Conservation (phyloP, 495 filamentous ascomycete species). For the Lindgomyces ingoldianus region DNA sequence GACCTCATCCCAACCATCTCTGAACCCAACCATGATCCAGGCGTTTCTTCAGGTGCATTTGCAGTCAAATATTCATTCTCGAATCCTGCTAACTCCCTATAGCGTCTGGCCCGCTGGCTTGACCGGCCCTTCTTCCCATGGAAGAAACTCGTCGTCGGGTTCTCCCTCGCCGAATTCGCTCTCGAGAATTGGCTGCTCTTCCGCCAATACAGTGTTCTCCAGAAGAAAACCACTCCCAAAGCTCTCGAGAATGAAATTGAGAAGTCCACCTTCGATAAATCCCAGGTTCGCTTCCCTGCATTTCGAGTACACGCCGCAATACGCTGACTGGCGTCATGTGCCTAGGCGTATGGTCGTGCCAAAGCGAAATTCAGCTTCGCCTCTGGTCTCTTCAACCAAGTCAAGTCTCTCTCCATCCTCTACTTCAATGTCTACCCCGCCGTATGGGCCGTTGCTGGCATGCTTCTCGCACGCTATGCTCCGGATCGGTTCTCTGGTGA, state of each 20-base stretch:
- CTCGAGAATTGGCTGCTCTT: conserved; percentile 83
- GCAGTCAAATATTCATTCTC: not conserved
- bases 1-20: conserved; percentile 1
- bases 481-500: conserved; percentile 82
- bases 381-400: conserved; percentile 76
- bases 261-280: conserved; percentile 90
- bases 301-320: conserved; percentile 2
- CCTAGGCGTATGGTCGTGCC: conserved; percentile 84
- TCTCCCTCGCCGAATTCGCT: conserved; percentile 82
- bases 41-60: conserved; percentile 39
- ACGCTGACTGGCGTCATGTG: conserved; percentile 11
- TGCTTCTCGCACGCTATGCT: conserved; percentile 68
- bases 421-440: conserved; percentile 87
- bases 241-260: conserved; percentile 83
- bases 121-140: conserved; percentile 93
- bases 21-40: conserved; percentile 35
- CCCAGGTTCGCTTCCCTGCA: conserved; percentile 61
- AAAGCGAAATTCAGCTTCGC: conserved; percentile 88
- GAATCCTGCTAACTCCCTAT: conserved; percentile 16
- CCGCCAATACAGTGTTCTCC: conserved; percentile 83
- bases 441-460: conserved; percentile 80
- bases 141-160: conserved; percentile 93
- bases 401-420: conserved; percentile 84
- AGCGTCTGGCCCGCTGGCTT: conserved; percentile 84
- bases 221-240: conserved; percentile 75